Conservation (phyloP, 2,329 filamentous ascomycete species). For the Colletotrichum sp. region DNA sequence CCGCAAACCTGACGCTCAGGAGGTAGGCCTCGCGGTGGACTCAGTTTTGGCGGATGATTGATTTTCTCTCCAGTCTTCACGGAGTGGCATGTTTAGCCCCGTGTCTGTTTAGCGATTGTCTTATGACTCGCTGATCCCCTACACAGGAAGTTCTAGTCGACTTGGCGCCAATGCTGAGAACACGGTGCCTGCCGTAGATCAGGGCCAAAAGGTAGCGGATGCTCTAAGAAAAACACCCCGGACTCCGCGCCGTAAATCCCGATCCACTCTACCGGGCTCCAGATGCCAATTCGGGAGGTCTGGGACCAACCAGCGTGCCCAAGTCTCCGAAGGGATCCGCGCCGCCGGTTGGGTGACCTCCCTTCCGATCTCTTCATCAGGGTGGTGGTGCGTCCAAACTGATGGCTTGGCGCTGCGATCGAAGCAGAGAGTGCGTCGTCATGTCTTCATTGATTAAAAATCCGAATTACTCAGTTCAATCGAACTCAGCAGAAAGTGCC, state of each 20-base stretch:
- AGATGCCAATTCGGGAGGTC: background rate
- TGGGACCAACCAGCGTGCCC: background rate
- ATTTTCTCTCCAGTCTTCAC: background rate
- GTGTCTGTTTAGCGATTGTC: background rate
- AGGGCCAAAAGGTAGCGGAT: background rate
- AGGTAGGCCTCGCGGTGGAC: background rate
- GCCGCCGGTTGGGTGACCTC: background rate
- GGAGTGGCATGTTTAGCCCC: background rate
- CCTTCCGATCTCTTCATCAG: background rate
- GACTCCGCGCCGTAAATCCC: background rate
- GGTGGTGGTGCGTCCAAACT: slow-evolving; percentile 4
- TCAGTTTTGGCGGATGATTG: background rate
- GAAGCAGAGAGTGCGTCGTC: background rate
- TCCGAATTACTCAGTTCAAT: background rate
- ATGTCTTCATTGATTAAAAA: background rate
- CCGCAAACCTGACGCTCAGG: background rate
- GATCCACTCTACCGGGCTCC: background rate
- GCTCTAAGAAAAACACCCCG: background rate
- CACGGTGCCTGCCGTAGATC: background rate
- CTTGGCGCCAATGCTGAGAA: background rate
- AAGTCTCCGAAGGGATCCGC: background rate
- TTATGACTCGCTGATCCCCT: slow-evolving; percentile 1
- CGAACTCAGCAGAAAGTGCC: background rate
- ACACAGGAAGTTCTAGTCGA: background rate
- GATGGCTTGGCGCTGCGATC: slow-evolving; percentile 5